Evolutionary conservation across 2,329 filamentous ascomycete species (phyloP).

Genomic region (Xylariaceae sp.): DNA sequence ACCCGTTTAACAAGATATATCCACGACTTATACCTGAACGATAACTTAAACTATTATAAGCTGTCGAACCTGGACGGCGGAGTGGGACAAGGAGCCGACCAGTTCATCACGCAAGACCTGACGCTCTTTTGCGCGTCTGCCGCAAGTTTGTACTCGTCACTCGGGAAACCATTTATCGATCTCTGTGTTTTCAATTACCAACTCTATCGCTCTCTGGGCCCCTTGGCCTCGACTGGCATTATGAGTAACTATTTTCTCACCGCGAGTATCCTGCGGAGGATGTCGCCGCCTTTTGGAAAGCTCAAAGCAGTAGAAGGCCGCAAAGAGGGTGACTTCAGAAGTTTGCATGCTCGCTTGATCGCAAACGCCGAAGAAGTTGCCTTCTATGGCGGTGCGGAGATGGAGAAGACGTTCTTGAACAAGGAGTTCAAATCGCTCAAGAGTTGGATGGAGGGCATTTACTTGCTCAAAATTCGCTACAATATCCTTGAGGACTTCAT

Average conservation of each 20-base stretch:
- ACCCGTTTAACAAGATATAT: constrained; percentile 95
- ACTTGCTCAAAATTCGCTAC: constrained; percentile 95
- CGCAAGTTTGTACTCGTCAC: constrained; percentile 88
- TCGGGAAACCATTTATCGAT: constrained; percentile 98
- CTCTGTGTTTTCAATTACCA: constrained; percentile 98
- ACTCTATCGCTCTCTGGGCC: constrained; percentile 87
- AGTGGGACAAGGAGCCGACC: constrained; percentile 87
- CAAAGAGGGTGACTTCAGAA: constrained; percentile 93
- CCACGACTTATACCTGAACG: constrained; percentile 93
- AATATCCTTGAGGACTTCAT: constrained; percentile 99
- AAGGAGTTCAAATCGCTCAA: constrained; percentile 91
- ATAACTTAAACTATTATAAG: constrained; percentile 96
- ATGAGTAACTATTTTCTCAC: constrained; percentile 94
- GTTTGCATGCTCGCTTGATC: constrained; percentile 86
- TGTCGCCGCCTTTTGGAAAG: constrained; percentile 96
- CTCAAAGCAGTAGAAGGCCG: constrained; percentile 94
- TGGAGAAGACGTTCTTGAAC: constrained; percentile 91
- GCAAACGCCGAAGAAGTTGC: constrained; percentile 97
- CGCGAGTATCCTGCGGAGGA: constrained; percentile 80
- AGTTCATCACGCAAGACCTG: constrained; percentile 96
- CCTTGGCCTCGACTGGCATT: constrained; percentile 81
- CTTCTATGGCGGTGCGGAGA: constrained; percentile 94
- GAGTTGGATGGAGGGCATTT: constrained; percentile 97
- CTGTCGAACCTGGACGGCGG: constrained; percentile 90
- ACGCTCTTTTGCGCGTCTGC: constrained; percentile 94